Conservation (phyloP, 2,329 filamentous ascomycete species). For the Ophiocordyceps camponoti-floridani region DNA sequence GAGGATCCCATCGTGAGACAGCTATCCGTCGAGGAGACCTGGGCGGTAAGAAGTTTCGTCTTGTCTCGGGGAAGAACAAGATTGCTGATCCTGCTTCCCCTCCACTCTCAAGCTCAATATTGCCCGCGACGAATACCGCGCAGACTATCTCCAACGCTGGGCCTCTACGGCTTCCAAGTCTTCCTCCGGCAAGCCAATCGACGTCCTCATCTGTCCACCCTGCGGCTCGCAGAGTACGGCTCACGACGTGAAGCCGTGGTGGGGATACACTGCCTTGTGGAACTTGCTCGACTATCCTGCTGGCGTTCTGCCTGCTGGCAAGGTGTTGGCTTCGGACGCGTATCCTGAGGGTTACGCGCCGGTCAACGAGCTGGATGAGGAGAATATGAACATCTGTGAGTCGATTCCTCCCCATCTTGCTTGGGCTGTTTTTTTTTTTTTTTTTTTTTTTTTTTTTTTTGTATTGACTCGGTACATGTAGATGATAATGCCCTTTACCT, state of each 20-base stretch:
- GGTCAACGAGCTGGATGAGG: constrained; percentile 4
- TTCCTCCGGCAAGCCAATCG: constrained; percentile 19
- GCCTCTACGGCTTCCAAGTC: constrained; percentile 12
- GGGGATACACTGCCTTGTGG: constrained; percentile 50
- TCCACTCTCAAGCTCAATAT: constrained; percentile 10
- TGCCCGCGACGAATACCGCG: constrained; percentile 20
- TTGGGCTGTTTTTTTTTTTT: not conserved
- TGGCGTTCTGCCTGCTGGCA: constrained; percentile 5
- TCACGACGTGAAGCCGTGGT: constrained; percentile 27
- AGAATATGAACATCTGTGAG: constrained; percentile 6
- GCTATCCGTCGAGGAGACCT: constrained; percentile 20
- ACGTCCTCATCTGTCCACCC: constrained; percentile 44
- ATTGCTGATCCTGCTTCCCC: not conserved
- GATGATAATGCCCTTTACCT: constrained; percentile 4
- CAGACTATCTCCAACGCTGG: constrained; percentile 18
- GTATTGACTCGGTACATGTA: not conserved
- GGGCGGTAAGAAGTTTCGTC: constrained; percentile 12
- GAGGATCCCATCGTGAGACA: constrained; percentile 35
- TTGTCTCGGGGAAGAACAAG: not conserved
- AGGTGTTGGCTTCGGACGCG: constrained; percentile 3
- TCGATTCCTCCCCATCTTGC: not conserved
- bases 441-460: not conserved
- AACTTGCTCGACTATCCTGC: constrained; percentile 49
- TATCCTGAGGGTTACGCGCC: constrained; percentile 3
- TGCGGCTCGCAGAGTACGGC: constrained; percentile 31